phyloP scores from a whole-genome alignment of 257 asterid species.

The Galeopsis tetrahit region DNA sequence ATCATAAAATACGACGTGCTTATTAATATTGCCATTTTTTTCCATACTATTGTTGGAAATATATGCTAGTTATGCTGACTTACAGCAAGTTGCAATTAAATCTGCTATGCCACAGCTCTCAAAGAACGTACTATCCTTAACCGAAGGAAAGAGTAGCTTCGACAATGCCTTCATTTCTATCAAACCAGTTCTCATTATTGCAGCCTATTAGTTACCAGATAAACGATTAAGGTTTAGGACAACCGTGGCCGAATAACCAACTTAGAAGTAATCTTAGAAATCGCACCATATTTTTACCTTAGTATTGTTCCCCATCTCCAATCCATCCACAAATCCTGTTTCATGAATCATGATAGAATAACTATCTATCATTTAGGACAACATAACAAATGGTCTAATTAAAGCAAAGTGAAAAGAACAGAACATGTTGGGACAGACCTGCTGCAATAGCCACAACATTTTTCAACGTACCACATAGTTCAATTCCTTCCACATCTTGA shows the following conservation, averaged over 20 bases:
- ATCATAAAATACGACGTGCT: conserved; percentile 6
- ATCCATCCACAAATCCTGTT: conserved; percentile 75
- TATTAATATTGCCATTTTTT: not conserved
- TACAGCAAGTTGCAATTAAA: conserved; percentile 86
- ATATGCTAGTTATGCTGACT: conserved; percentile 35
- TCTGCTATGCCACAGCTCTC: conserved; percentile 94
- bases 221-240: not conserved
- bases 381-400: not conserved
- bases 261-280: not conserved
- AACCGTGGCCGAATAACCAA: not conserved
- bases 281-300: conserved; percentile 51
- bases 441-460: conserved; percentile 87
- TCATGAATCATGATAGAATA: not conserved
- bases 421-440: conserved; percentile 30
- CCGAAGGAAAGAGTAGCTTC: conserved; percentile 77
- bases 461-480: conserved; percentile 84
- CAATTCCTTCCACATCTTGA: conserved; percentile 89
- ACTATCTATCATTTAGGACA: not conserved
- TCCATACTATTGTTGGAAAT: not conserved
- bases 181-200: conserved; percentile 87
- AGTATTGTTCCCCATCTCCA: conserved; percentile 89
- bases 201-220: conserved; percentile 56
- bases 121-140: conserved; percentile 80
- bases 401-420: conserved; percentile 3
- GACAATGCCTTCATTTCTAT: conserved; percentile 87